Base-by-base conservation (phyloP, 2,329 filamentous ascomycete genomes). In the Chaetomium sp. region DNA sequence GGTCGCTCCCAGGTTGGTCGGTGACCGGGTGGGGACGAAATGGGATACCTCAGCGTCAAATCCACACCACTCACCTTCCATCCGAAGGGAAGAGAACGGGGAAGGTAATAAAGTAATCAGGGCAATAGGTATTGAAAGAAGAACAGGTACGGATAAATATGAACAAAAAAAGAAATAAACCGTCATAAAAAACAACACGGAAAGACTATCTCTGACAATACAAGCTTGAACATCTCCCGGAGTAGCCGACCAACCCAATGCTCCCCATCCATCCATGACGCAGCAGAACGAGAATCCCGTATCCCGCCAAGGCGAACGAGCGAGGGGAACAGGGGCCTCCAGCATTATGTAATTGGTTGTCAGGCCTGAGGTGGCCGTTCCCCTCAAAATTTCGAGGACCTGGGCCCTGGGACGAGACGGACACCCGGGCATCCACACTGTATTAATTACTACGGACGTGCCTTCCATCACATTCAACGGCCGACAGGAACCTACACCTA, bases 361-460 rank as follows among this genome's bases (percentile, higher is more conserved):
- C 68, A 57, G 65, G 21, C 66, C 65, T 65, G n/a, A n/a, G n/a
- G n/a, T n/a, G 64, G 65, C 64, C 62, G 55, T 66, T 70, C 68
- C 69, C 68, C 69, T 70, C 70, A 62, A 72, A 70, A 70, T 68
- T 70, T 67, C 64, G 63, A 38, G 29, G 57, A 38, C 60, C 49
- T 33, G 63, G 62, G 63, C 65, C 62, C 64, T 66, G 47, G 53
- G 47, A 29, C 63, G 42, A 51, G 35, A 51, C 60, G n/a, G n/a
- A n/a, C n/a, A n/a, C n/a, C n/a, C n/a, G n/a, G n/a, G 57, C 63
- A 65, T 66, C 54, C 62, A 64, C 56, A 58, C 60, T 64, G 60
- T 65, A 63, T 25, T 57, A n/a, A 21, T 55, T 38, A 33, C 23
- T 50, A 57, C 57, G 29, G 51, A 4, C 29, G 9, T 21, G 8